Conservation (phyloP, 75 land plant species). For the Sequoia sempervirens region DNA sequence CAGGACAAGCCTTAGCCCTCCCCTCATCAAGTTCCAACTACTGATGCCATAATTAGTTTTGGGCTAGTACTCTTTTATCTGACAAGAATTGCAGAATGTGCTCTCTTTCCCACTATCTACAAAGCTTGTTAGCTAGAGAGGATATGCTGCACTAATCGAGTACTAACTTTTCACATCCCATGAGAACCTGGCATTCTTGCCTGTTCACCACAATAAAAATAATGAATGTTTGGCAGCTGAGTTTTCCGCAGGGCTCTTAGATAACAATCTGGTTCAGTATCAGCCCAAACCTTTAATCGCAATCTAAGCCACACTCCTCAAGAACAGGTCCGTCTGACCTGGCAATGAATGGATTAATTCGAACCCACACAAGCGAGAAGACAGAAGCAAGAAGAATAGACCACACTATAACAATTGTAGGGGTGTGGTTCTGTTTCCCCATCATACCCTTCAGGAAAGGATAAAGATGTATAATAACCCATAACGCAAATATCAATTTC, state of each 20-base stretch:
- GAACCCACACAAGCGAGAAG: slow-evolving; percentile 72
- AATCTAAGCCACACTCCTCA: slow-evolving; percentile 62
- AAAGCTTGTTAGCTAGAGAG: not conserved
- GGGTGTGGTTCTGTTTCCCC: slow-evolving; percentile 63
- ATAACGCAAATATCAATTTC: slow-evolving; percentile 66
- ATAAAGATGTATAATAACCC: slow-evolving; percentile 81
- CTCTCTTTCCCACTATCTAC: slow-evolving; percentile 8
- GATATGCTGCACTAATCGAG: not conserved
- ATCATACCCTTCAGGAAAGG: slow-evolving; percentile 79
- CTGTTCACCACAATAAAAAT: not conserved
- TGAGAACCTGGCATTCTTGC: not conserved
- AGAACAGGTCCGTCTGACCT: slow-evolving; percentile 57
- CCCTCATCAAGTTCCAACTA: not conserved
- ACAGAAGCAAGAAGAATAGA: slow-evolving; percentile 74
- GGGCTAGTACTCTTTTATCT: slow-evolving; percentile 1
- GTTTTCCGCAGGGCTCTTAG: not conserved
- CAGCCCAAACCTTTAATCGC: slow-evolving; percentile 16
- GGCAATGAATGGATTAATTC: slow-evolving; percentile 66
- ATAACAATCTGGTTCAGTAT: not conserved
- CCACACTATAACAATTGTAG: slow-evolving; percentile 75
- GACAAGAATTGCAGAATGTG: not conserved
- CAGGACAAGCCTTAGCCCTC: not conserved
- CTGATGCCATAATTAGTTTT: not conserved
- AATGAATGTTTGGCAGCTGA: not conserved
- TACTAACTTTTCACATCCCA: not conserved